Conservation (phyloP, 2,329 filamentous ascomycete genomes). For the Fusarium sp. region DNA sequence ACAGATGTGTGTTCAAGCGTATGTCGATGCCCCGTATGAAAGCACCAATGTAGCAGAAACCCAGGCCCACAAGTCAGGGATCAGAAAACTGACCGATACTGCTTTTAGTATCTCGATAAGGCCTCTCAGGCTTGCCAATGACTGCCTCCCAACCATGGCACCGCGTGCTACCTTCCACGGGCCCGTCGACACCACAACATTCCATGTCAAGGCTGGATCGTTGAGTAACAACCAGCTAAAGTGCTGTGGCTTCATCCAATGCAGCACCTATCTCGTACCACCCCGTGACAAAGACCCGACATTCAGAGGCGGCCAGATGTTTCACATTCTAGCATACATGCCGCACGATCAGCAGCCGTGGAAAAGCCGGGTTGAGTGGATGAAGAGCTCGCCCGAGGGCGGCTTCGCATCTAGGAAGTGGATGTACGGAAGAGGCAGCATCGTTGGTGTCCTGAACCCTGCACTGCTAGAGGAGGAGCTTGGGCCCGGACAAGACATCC, state of each 20-base stretch:
- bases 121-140: constrained; percentile 4
- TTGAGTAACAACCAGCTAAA: constrained; percentile 13
- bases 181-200: constrained; percentile 17
- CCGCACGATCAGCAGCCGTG: constrained; percentile 21
- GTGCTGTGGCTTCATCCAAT: constrained; percentile 20
- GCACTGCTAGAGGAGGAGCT: constrained; percentile 11
- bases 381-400: constrained; percentile 14
- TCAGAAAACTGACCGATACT: constrained; percentile 4
- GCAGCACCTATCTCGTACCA: constrained; percentile 12
- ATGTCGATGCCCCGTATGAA: constrained; percentile 1
- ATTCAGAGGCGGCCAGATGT: constrained; percentile 16
- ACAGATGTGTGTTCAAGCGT: constrained; percentile 11
- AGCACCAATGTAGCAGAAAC: constrained; percentile 1
- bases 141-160: constrained; percentile 2
- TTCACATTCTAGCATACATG: constrained; percentile 26
- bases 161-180: constrained; percentile 12
- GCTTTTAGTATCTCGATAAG: constrained; percentile 5
- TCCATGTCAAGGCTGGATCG: constrained; percentile 14
- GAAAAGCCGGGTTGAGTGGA: constrained; percentile 15
- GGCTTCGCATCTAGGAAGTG: constrained; percentile 14
- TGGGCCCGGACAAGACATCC: constrained; percentile 18
- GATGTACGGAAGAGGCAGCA: constrained; percentile 17
- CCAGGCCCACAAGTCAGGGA: background rate
- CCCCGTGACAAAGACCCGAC: constrained; percentile 11
- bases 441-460: constrained; percentile 16